These are phyloP conservation scores for Cutaneotrichosporon dermatis DNA, from an alignment of 1,284 basidiomycete species.

Conservation along the genomic window DNA sequence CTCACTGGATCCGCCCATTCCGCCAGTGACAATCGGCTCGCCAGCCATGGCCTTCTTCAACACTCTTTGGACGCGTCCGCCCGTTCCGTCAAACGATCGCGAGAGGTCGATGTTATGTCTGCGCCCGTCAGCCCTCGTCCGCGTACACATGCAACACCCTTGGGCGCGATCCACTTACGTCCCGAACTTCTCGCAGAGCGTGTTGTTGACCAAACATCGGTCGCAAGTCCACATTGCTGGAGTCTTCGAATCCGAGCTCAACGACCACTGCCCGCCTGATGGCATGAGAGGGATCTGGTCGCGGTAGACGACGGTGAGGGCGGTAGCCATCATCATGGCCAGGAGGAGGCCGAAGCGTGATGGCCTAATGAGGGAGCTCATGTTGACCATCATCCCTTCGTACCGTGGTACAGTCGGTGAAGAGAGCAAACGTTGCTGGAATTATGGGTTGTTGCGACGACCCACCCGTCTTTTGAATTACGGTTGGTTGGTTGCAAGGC, in stretches of 20 bases:
- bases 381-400: not conserved
- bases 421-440: no score
- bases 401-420: no score
- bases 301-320: not conserved
- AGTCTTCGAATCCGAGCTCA: not conserved
- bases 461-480: no score
- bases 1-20: slow-evolving; percentile 69
- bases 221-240: not conserved
- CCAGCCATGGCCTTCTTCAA: slow-evolving; percentile 80
- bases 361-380: not conserved
- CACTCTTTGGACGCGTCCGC: slow-evolving; percentile 74
- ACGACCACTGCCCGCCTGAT: not conserved
- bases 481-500: no score
- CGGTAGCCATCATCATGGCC: not conserved
- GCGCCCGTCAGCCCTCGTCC: not conserved
- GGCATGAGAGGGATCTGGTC: not conserved
- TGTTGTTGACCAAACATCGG: not conserved
- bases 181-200: slow-evolving; percentile 4
- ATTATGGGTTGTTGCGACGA: no score
- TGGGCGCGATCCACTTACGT: not conserved
- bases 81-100: slow-evolving; percentile 57
- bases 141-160: not conserved
- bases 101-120: slow-evolving; percentile 3
- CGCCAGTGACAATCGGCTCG: slow-evolving; percentile 80
- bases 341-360: not conserved